phyloP scores from a whole-genome alignment of 2,329 filamentous ascomycete species.

The Aureobasidium uvarum region DNA sequence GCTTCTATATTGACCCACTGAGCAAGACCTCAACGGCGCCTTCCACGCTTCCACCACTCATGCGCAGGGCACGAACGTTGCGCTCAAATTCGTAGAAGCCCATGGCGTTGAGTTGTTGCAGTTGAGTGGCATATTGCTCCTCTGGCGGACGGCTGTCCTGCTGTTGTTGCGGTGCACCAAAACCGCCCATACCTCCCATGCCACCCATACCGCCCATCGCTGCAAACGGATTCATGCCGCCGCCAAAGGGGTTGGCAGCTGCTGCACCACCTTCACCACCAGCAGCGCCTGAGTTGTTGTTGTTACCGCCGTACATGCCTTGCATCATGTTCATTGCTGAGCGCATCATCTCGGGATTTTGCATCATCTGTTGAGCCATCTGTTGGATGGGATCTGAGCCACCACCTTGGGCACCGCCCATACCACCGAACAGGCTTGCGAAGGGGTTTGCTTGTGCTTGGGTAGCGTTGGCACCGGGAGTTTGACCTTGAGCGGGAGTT shows the following conservation, averaged over 20 bases:
- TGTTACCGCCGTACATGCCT: constrained; percentile 43
- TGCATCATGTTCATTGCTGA: constrained; percentile 56
- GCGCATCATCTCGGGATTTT: constrained; percentile 59
- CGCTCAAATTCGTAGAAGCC: constrained; percentile 96
- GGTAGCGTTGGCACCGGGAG: constrained; percentile 35
- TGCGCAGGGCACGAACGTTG: constrained; percentile 82
- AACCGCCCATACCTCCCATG: constrained; percentile 36
- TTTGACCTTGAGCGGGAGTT: constrained; percentile 32
- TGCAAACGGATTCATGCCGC: constrained; percentile 49
- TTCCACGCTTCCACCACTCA: constrained; percentile 90
- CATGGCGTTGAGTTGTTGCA: constrained; percentile 96
- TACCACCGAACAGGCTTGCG: constrained; percentile 58
- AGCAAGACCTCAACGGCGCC: constrained; percentile 77
- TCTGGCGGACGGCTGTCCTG: constrained; percentile 85
- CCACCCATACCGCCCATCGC: constrained; percentile 36
- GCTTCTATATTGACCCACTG: constrained; percentile 25
- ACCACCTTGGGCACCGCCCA: constrained; percentile 30
- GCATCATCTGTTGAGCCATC: constrained; percentile 51
- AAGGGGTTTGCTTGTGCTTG: constrained; percentile 62
- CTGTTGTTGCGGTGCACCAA: constrained; percentile 48
- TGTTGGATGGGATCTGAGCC: constrained; percentile 49
- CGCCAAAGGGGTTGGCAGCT: constrained; percentile 43
- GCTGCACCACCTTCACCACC: constrained; percentile 32
- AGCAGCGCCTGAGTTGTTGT: constrained; percentile 41
- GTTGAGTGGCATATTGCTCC: constrained; percentile 85